Evolutionary conservation across 2,329 filamentous ascomycete species (phyloP).

Genomic region (Aspergillus hortae): DNA sequence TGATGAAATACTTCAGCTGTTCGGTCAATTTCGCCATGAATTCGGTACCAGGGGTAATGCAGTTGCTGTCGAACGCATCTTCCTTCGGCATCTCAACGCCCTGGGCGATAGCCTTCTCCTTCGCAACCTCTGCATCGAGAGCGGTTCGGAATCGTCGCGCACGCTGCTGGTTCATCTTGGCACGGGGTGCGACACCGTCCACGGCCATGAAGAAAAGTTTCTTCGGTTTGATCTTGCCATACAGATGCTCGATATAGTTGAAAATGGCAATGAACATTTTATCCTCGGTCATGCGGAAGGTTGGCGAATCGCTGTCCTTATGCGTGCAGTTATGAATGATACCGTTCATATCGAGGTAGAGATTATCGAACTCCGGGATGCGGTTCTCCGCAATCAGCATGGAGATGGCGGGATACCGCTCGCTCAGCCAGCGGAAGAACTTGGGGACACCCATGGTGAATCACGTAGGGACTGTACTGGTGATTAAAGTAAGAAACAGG

Average conservation of each 20-base stretch:
- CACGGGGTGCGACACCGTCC: constrained; percentile 92
- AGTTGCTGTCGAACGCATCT: constrained; percentile 96
- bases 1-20: constrained; percentile 97
- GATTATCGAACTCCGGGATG: constrained; percentile 97
- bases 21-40: constrained; percentile 96
- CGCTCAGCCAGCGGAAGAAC: constrained; percentile 98
- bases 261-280: constrained; percentile 99
- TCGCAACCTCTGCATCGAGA: constrained; percentile 80
- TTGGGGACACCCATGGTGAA: constrained; percentile 68
- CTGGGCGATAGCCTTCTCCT: constrained; percentile 86
- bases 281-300: constrained; percentile 91
- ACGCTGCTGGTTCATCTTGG: constrained; percentile 99
- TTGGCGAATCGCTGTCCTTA: constrained; percentile 88
- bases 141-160: constrained; percentile 92
- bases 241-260: constrained; percentile 99
- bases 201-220: constrained; percentile 99
- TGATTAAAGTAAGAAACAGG: neutral
- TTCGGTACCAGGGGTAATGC: constrained; percentile 91
- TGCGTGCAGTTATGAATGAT: constrained; percentile 99
- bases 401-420: constrained; percentile 97
- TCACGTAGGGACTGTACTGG: constrained; percentile 12
- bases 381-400: constrained; percentile 98
- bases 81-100: constrained; percentile 93
- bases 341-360: constrained; percentile 90
- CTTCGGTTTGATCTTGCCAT: constrained; percentile 97